phyloP scores from a whole-genome alignment of 2,329 filamentous ascomycete genomes.

The Beauveria rudraprayagi region DNA sequence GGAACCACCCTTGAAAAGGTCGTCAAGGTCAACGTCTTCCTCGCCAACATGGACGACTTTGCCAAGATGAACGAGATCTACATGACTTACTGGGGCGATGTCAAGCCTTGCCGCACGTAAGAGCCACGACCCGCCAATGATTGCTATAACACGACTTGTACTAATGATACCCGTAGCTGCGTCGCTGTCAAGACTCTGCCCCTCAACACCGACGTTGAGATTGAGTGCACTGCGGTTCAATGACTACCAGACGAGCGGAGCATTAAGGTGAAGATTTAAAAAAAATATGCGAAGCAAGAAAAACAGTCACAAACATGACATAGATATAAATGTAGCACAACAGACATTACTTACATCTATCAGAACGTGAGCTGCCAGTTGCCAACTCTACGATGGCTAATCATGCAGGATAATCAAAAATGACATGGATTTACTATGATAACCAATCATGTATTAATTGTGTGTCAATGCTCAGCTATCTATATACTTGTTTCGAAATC shows the following conservation, averaged over 20 bases:
- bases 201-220: slow-evolving; percentile 12
- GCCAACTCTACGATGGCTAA: not conserved
- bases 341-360: not conserved
- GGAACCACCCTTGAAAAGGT: slow-evolving; percentile 57
- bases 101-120: slow-evolving; percentile 38
- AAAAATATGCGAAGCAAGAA: not conserved
- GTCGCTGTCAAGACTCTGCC: slow-evolving; percentile 23
- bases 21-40: slow-evolving; percentile 67
- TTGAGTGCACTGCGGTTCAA: slow-evolving; percentile 25
- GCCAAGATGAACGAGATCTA: slow-evolving; percentile 68
- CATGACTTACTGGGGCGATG: slow-evolving; percentile 56
- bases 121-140: slow-evolving; percentile 10
- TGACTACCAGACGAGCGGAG: slow-evolving; percentile 9
- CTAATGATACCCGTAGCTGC: slow-evolving; percentile 18
- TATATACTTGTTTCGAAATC: too few species aligned
- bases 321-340: not conserved
- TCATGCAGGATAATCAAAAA: not conserved
- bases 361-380: too few species aligned
- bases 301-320: not conserved
- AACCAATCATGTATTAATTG: too few species aligned
- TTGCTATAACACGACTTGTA: not conserved
- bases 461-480: too few species aligned
- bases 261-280: not conserved
- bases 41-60: slow-evolving; percentile 67
- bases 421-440: too few species aligned